phyloP scores from a whole-genome alignment of 2,329 filamentous ascomycete species.

The Sporothrix schenckii region DNA sequence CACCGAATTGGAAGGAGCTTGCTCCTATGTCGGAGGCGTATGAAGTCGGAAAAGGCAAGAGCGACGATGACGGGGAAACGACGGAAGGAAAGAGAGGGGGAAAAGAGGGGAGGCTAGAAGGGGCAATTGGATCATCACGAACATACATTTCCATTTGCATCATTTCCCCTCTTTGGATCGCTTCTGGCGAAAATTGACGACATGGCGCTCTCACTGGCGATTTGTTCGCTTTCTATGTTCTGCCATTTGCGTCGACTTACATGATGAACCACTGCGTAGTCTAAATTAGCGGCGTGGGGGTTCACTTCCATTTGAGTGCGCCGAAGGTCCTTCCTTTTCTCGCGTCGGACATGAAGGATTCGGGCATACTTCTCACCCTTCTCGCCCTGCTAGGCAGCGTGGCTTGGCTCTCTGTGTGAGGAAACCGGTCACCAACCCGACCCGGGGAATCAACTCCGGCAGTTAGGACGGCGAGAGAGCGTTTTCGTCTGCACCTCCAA shows the following conservation, averaged over 20 bases:
- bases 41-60: conserved; percentile 13
- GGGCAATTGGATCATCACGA: conserved; percentile 11
- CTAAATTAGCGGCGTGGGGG: conserved; percentile 31
- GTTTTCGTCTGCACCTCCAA: background rate
- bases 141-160: background rate
- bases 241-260: conserved; percentile 12
- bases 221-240: background rate
- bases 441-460: background rate
- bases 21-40: background rate
- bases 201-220: background rate
- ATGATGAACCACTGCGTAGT: conserved; percentile 9
- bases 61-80: background rate
- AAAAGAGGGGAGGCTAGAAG: background rate
- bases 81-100: background rate
- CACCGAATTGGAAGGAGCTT: background rate
- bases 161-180: conserved; percentile 19
- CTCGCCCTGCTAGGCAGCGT: background rate
- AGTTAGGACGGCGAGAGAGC: background rate
- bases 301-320: background rate
- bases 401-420: conserved; percentile 13
- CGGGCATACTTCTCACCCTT: conserved; percentile 9
- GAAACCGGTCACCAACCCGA: conserved; percentile 15
- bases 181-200: conserved; percentile 16
- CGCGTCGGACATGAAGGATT: background rate
- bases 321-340: background rate